Percentiles rank a stretch among this genome's conserved stretches.
Conservation (phyloP, 441 rosid genomes). For the Pelargonium citronellum region DNA sequence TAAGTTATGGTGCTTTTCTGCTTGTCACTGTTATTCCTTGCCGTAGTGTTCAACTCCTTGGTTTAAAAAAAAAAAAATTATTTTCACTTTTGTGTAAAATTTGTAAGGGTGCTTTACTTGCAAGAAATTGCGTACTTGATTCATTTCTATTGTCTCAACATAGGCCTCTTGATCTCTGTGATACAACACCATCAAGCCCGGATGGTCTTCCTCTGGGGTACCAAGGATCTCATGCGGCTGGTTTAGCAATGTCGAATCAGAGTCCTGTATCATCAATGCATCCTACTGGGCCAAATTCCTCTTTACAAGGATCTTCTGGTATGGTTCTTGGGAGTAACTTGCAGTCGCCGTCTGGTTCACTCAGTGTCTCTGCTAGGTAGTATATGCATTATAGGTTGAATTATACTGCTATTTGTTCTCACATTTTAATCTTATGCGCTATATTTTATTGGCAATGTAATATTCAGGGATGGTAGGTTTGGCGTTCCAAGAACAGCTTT, state of each 20-base stretch:
- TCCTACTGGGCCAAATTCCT: conserved; percentile 54
- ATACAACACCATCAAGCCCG: conserved; percentile 55
- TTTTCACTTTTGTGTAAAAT: conserved; percentile 14
- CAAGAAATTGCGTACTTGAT: conserved; percentile 19
- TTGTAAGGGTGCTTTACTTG: conserved; percentile 18
- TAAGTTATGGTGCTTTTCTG: conserved; percentile 40
- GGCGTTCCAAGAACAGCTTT: conserved; percentile 63
- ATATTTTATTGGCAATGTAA: conserved; percentile 13
- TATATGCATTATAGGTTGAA: conserved; percentile 21
- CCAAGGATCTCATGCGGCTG: conserved; percentile 54
- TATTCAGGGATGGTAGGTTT: conserved; percentile 68
- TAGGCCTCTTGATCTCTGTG: conserved; percentile 98
- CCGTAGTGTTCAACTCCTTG: neutral
- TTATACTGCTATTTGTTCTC: conserved; percentile 15
- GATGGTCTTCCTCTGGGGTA: conserved; percentile 55
- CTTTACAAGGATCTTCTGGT: conserved; percentile 63
- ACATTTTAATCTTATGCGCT: conserved; percentile 18
- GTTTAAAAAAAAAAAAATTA: too few relatives aligned
- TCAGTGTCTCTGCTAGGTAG: conserved; percentile 69
- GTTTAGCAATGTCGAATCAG: conserved; percentile 58
- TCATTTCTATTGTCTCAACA: conserved; percentile 33
- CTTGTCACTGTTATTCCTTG: neutral
- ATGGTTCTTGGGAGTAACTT: conserved; percentile 50
- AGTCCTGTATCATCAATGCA: conserved; percentile 51
- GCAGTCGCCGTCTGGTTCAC: conserved; percentile 55